Conservation (phyloP, 2,329 filamentous ascomycete species). For the Ophiocordyceps camponoti-leonardi region DNA sequence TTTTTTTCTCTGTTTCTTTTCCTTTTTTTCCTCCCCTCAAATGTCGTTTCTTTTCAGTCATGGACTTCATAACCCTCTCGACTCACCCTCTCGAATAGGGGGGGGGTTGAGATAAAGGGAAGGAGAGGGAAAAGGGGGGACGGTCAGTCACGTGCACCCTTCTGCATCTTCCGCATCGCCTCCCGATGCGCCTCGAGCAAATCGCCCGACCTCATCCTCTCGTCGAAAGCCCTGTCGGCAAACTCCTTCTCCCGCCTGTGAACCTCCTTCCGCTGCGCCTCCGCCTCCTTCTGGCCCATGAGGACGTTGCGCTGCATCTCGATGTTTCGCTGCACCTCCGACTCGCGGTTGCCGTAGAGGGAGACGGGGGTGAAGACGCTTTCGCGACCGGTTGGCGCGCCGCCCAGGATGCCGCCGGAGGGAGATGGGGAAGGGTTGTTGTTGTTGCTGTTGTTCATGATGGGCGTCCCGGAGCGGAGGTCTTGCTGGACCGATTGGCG, state of each 20-base stretch:
- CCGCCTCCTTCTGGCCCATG: slow-evolving; percentile 45
- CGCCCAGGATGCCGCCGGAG: too few species aligned
- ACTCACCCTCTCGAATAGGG: too few species aligned
- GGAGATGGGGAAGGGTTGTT: too few species aligned
- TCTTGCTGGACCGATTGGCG: slow-evolving; percentile 48
- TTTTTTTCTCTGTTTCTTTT: not conserved
- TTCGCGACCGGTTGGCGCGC: slow-evolving; percentile 16
- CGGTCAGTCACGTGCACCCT: not conserved
- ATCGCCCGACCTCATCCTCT: slow-evolving; percentile 58
- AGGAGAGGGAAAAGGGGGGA: not conserved
- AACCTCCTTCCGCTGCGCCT: slow-evolving; percentile 40
- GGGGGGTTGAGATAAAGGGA: too few species aligned
- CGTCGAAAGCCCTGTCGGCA: slow-evolving; percentile 48
- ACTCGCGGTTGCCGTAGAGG: slow-evolving; percentile 17
- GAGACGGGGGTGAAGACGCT: slow-evolving; percentile 18
- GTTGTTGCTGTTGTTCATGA: too few species aligned
- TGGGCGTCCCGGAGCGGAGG: slow-evolving; percentile 25
- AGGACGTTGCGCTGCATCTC: slow-evolving; percentile 37
- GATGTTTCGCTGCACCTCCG: slow-evolving; percentile 28
- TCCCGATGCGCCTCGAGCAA: slow-evolving; percentile 64
- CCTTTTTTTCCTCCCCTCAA: not conserved
- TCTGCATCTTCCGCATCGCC: slow-evolving; percentile 66
- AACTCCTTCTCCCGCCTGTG: slow-evolving; percentile 39
- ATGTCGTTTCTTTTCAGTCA: not conserved
- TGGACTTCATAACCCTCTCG: too few species aligned